phyloP scores from a whole-genome alignment of 192 early-diverging fungal species.

The Fimicolochytrium jonesii region DNA sequence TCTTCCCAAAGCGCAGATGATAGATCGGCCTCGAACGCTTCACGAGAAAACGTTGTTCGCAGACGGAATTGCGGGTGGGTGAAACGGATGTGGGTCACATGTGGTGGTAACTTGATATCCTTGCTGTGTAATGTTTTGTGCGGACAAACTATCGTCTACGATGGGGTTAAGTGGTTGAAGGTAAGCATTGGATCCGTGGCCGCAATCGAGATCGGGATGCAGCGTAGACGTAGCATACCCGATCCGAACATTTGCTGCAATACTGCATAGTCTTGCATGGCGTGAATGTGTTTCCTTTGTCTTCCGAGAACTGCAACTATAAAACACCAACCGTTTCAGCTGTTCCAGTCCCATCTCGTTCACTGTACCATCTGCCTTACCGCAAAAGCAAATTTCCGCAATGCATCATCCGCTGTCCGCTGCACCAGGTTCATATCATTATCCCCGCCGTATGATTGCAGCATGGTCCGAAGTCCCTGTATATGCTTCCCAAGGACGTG shows the following conservation, averaged over 20 bases:
- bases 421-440: constrained; percentile 15
- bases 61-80: constrained; percentile 34
- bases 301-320: constrained; percentile 37
- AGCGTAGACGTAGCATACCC: constrained; percentile 25
- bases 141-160: constrained; percentile 43
- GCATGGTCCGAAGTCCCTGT: constrained; percentile 21
- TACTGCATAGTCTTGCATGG: constrained; percentile 21
- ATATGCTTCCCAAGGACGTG: constrained; percentile 30
- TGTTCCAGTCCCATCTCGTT: too few relatives aligned
- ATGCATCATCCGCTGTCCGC: constrained; percentile 30
- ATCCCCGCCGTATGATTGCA: constrained; percentile 22
- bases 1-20: constrained; percentile 22
- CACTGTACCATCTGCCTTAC: constrained; percentile 21
- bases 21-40: constrained; percentile 13
- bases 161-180: neutral
- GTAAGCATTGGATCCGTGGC: neutral
- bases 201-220: neutral
- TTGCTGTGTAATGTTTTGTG: constrained; percentile 26
- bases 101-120: constrained; percentile 15
- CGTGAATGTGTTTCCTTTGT: constrained; percentile 30
- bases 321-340: neutral
- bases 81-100: constrained; percentile 34
- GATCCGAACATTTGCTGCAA: constrained; percentile 46
- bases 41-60: constrained; percentile 23
- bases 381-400: constrained; percentile 31